Evolutionary conservation across 768 basidiomycete genomes (phyloP).

Genomic region (Rubroboletus pulcherrimus): DNA sequence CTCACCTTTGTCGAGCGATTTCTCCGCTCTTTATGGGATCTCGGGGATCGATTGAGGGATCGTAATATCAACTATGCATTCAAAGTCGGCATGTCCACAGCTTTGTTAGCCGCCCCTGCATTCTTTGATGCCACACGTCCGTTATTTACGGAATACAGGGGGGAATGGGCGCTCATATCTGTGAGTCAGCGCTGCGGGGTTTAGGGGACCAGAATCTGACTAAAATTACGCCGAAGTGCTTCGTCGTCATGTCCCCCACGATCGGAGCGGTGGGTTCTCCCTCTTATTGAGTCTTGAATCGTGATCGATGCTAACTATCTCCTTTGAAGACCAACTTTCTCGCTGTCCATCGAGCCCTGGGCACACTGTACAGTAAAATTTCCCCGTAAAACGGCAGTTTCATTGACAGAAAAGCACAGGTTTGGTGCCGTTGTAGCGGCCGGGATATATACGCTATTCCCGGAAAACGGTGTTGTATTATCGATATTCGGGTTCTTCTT

Average conservation of each 20-base stretch:
- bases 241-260: constrained; percentile 88
- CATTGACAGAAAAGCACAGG: constrained; percentile 35
- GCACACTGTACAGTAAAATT: constrained; percentile 64
- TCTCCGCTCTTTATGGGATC: constrained; percentile 68
- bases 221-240: constrained; percentile 47
- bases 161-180: constrained; percentile 96
- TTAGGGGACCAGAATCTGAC: constrained; percentile 7
- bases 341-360: constrained; percentile 76
- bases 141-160: constrained; percentile 75
- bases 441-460: constrained; percentile 66
- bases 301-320: constrained; percentile 11
- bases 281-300: not conserved
- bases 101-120: constrained; percentile 81
- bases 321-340: constrained; percentile 74
- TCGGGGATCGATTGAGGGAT: constrained; percentile 62
- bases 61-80: constrained; percentile 83
- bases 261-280: constrained; percentile 67
- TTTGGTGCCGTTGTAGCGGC: constrained; percentile 78
- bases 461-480: constrained; percentile 68
- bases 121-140: constrained; percentile 79
- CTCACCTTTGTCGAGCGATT: constrained; percentile 60
- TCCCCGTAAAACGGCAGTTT: not conserved
- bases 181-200: constrained; percentile 40
- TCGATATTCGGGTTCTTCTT: constrained; percentile 85
- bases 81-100: constrained; percentile 82